These are phyloP conservation scores for Lepidopterella palustris DNA, from an alignment of 495 filamentous ascomycete species.

Conservation along the genomic window DNA sequence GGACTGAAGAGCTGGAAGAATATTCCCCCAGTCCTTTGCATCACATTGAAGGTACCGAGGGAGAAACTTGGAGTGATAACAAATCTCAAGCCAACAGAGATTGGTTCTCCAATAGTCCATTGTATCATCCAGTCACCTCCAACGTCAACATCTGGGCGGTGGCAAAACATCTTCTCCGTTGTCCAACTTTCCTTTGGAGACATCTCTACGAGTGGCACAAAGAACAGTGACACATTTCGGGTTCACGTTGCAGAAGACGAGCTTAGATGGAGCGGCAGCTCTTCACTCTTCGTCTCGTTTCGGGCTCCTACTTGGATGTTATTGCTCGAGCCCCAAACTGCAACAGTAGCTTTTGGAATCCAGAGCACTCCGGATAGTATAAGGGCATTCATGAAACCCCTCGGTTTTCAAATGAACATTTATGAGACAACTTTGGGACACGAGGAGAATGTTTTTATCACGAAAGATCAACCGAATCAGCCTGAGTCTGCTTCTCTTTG, in stretches of 20 bases:
- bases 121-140: too few species aligned
- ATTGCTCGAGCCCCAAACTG: not conserved
- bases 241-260: conserved; percentile 3
- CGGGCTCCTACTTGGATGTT: not conserved
- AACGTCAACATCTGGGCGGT: not conserved
- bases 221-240: not conserved
- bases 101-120: conserved; percentile 3
- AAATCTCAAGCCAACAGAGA: not conserved
- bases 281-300: not conserved
- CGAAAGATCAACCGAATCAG: not conserved
- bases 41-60: conserved; percentile 5
- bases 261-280: not conserved
- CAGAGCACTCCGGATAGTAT: not conserved
- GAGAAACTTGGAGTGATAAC: not conserved
- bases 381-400: not conserved
- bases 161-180: conserved; percentile 1
- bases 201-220: not conserved
- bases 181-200: conserved; percentile 2
- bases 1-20: not conserved
- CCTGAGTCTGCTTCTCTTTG: not conserved
- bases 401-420: not conserved
- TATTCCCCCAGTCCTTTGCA: conserved; percentile 3
- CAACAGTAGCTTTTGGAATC: not conserved
- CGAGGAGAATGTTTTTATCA: not conserved
- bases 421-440: not conserved